Evolutionary conservation across 495 filamentous ascomycete species (phyloP).

Genomic region (Pseudomonodictys pantanalensis): DNA sequence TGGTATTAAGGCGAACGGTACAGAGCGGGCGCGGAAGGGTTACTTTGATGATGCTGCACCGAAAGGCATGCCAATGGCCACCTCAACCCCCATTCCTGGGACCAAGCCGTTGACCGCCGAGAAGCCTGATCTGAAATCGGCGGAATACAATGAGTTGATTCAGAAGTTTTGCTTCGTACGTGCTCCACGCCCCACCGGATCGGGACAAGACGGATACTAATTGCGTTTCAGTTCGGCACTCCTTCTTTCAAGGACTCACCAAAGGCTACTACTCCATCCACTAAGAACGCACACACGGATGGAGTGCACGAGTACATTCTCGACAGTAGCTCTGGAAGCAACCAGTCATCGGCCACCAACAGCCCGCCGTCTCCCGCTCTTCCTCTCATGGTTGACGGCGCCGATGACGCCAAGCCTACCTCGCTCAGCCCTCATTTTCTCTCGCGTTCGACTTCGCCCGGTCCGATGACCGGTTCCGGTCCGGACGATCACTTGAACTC

Average conservation of each 20-base stretch:
- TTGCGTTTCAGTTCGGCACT: conserved; percentile 41
- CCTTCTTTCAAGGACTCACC: conserved; percentile 34
- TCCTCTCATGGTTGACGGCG: conserved; percentile 30
- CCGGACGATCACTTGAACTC: conserved; percentile 33
- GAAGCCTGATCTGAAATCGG: conserved; percentile 71
- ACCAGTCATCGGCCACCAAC: conserved; percentile 33
- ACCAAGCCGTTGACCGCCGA: conserved; percentile 36
- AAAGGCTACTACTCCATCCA: conserved; percentile 24
- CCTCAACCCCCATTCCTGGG: conserved; percentile 20
- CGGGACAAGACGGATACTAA: conserved; percentile 31
- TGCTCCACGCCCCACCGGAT: conserved; percentile 43
- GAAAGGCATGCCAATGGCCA: conserved; percentile 22
- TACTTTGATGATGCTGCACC: conserved; percentile 32
- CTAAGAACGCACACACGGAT: conserved; percentile 26
- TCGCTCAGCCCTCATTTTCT: conserved; percentile 29
- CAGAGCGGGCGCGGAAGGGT: conserved; percentile 12
- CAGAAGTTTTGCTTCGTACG: conserved; percentile 99
- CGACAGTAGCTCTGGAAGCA: conserved; percentile 24
- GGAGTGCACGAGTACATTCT: conserved; percentile 30
- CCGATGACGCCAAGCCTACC: conserved; percentile 23
- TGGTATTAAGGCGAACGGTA: conserved; percentile 39
- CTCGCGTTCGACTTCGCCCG: conserved; percentile 40
- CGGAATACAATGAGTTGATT: conserved; percentile 87
- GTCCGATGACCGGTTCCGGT: conserved; percentile 35
- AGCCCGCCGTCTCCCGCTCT: conserved; percentile 28